phyloP scores from a whole-genome alignment of 148 eudicot genomes.

The Camellia lanceoleosa region DNA sequence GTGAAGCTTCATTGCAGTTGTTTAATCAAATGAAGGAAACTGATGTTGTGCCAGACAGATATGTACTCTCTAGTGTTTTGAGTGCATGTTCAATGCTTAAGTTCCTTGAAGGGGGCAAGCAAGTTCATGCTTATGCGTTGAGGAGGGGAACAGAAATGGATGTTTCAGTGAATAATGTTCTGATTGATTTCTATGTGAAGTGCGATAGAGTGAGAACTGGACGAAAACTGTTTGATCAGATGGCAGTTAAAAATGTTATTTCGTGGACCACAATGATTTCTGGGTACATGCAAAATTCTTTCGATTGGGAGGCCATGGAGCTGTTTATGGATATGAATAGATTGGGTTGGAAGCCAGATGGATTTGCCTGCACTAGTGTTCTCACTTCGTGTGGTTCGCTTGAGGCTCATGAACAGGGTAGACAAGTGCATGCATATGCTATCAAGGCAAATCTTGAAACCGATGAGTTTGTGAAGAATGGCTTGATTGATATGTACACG shows the following conservation, averaged over 20 bases:
- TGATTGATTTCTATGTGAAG: conserved; percentile 62
- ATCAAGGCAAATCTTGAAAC: conserved; percentile 50
- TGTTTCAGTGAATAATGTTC: conserved; percentile 44
- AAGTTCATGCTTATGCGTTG: conserved; percentile 57
- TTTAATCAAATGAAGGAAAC: conserved; percentile 40
- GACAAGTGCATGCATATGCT: conserved; percentile 53
- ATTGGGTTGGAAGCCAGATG: conserved; percentile 55
- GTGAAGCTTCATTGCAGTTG: conserved; percentile 48
- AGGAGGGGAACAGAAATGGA: conserved; percentile 52
- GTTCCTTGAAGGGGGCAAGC: conserved; percentile 54
- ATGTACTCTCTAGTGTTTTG: conserved; percentile 52
- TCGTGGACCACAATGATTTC: conserved; percentile 79
- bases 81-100: conserved; percentile 51
- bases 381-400: conserved; percentile 69
- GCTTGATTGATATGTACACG: conserved; percentile 73
- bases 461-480: conserved; percentile 65
- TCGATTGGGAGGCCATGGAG: conserved; percentile 43
- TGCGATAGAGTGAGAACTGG: conserved; percentile 52
- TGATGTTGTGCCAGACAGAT: conserved; percentile 54
- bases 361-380: conserved; percentile 61
- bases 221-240: conserved; percentile 40
- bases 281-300: conserved; percentile 71
- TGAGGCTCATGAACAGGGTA: conserved; percentile 51
- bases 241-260: conserved; percentile 45
- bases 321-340: conserved; percentile 49